These are phyloP conservation scores for Heracleum sosnowskyi DNA, from an alignment of 129 eudicot genomes.

Conservation along the genomic window DNA sequence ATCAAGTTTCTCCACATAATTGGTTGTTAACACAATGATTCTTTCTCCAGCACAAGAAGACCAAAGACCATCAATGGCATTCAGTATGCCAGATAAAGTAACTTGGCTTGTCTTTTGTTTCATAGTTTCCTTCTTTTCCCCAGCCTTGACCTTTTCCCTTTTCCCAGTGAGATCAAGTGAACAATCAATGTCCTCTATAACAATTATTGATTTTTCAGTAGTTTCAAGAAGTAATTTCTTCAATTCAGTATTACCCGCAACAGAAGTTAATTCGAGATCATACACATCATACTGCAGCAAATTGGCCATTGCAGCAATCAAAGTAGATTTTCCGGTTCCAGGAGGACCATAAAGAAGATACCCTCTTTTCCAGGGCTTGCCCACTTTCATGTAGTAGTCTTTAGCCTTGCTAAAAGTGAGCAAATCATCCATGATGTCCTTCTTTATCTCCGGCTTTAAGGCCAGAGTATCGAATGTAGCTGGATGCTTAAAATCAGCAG, in stretches of 20 bases:
- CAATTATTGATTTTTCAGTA: not conserved
- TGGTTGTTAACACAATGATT: not conserved
- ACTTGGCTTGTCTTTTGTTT: not conserved
- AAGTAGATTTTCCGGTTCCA: not conserved
- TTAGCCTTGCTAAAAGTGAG: conserved; percentile 6
- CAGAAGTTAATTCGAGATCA: not conserved
- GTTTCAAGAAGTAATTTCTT: not conserved
- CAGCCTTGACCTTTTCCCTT: not conserved
- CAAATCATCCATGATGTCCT: not conserved
- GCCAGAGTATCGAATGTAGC: not conserved
- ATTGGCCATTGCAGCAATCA: conserved; percentile 3
- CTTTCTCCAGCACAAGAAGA: not conserved
- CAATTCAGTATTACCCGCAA: not conserved
- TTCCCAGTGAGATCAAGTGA: not conserved
- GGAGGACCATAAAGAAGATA: conserved; percentile 3
- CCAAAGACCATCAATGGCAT: not conserved
- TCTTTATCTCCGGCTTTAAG: not conserved
- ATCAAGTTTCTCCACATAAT: not conserved
- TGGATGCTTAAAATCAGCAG: not conserved
- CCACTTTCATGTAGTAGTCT: not conserved
- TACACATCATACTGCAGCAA: not conserved
- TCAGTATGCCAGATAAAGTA: not conserved
- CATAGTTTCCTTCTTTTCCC: not conserved
- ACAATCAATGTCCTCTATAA: not conserved
- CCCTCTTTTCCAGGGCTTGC: conserved; percentile 1